Evolutionary conservation across 2,329 filamentous ascomycete genomes (phyloP).

Genomic region (Pseudomassariella vexata): DNA sequence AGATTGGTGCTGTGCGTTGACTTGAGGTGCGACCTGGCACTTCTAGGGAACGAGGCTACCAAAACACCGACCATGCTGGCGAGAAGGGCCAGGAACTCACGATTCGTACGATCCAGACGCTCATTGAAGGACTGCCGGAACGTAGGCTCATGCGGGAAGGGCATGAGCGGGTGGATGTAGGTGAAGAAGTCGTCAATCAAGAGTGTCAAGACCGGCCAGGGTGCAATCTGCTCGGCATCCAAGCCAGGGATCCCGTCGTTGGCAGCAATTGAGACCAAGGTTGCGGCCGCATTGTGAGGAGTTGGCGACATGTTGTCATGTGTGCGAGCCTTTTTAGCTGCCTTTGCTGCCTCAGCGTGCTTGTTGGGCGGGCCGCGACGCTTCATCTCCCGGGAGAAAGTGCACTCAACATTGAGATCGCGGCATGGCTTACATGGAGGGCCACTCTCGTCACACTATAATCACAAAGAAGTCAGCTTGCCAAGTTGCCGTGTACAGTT

Average conservation of each 20-base stretch:
- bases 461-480: conserved; percentile 6
- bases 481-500: conserved; percentile 1
- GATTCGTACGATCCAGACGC: conserved; percentile 60
- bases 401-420: conserved; percentile 53
- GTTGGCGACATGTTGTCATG: conserved; percentile 31
- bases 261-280: conserved; percentile 38
- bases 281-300: conserved; percentile 42
- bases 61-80: conserved; percentile 69
- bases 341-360: conserved; percentile 49
- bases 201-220: conserved; percentile 60
- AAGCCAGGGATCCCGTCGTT: conserved; percentile 33
- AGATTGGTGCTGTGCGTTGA: conserved; percentile 56
- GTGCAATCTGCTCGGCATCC: conserved; percentile 65
- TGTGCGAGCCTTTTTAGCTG: conserved; percentile 40
- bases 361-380: conserved; percentile 55
- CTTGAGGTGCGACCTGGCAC: conserved; percentile 64
- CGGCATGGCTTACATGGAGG: conserved; percentile 52
- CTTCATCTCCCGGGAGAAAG: conserved; percentile 51
- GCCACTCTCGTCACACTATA: conserved; percentile 45
- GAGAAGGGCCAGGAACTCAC: conserved; percentile 63
- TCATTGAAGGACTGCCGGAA: conserved; percentile 64
- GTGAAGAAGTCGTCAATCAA: conserved; percentile 80
- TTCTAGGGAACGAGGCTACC: conserved; percentile 72
- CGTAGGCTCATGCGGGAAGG: conserved; percentile 74
- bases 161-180: conserved; percentile 71